Conservation (phyloP, 768 basidiomycete species). For the Phanerochaete sordida region DNA sequence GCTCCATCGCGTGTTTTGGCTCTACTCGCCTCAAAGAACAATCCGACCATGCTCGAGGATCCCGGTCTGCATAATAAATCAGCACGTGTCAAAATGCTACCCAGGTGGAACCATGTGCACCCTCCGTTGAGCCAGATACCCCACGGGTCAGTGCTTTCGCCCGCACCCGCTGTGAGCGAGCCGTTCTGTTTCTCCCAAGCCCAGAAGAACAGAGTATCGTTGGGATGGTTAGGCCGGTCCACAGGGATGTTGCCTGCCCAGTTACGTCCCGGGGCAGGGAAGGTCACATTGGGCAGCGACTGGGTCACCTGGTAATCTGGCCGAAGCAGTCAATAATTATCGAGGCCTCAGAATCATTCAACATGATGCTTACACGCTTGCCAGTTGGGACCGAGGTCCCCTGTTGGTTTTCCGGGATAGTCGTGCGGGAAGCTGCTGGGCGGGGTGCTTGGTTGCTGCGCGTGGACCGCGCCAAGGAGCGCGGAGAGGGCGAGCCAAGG, state of each 20-base stretch:
- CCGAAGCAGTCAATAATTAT: not conserved
- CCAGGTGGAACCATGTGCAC: slow-evolving; percentile 9
- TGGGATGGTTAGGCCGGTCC: slow-evolving; percentile 29
- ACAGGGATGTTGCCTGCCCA: slow-evolving; percentile 36
- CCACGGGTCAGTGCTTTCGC: slow-evolving; percentile 30
- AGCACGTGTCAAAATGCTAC: not conserved
- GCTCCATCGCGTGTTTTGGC: not conserved
- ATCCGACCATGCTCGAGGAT: slow-evolving; percentile 63
- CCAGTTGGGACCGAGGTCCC: slow-evolving; percentile 29
- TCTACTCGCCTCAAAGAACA: slow-evolving; percentile 47
- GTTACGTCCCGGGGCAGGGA: slow-evolving; percentile 28
- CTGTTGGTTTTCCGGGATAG: slow-evolving; percentile 39
- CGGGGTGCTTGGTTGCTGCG: not conserved
- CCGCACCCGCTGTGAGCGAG: slow-evolving; percentile 28
- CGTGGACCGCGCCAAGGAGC: not conserved
- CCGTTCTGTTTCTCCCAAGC: slow-evolving; percentile 34
- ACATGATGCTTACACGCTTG: slow-evolving; percentile 26
- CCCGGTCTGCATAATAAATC: slow-evolving; percentile 47
- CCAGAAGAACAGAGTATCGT: slow-evolving; percentile 40
- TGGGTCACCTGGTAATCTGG: slow-evolving; percentile 34
- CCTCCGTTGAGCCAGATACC: slow-evolving; percentile 38
- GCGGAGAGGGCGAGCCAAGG: not conserved
- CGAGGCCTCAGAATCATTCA: not conserved
- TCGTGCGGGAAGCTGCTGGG: slow-evolving; percentile 32
- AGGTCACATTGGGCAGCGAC: slow-evolving; percentile 32